Conservation (phyloP, 768 basidiomycete species). For the Rhodotorula paludigena region DNA sequence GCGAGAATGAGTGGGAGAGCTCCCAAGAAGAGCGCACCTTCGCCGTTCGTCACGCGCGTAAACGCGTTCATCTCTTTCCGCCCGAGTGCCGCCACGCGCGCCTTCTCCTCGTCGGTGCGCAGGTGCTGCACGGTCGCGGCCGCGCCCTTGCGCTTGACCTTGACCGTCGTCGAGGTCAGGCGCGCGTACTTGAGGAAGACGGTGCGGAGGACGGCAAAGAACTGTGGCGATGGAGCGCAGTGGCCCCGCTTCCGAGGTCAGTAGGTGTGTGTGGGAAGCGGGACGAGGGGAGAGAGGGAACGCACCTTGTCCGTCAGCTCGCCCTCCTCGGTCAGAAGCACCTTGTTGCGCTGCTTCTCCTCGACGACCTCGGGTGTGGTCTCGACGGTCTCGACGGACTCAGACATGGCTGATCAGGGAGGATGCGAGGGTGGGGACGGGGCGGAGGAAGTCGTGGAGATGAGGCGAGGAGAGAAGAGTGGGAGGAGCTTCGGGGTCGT, state of each 20-base stretch:
- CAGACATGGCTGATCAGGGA: not conserved
- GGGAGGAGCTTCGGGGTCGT: not conserved
- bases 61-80: constrained; percentile 17
- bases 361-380: not conserved
- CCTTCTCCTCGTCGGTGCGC: not conserved
- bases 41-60: constrained; percentile 20
- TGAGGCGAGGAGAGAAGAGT: not conserved
- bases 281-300: not conserved
- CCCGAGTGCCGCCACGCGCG: not conserved
- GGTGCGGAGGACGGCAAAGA: constrained; percentile 1
- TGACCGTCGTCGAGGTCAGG: no score
- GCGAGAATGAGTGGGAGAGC: no score
- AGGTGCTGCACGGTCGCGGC: not conserved
- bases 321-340: not conserved
- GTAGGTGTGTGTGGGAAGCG: no score
- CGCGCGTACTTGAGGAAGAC: constrained; percentile 18
- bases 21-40: no score
- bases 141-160: not conserved
- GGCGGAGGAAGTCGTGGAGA: not conserved
- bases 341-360: not conserved
- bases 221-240: not conserved
- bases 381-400: not conserved
- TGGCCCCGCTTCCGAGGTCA: no score
- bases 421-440: not conserved
- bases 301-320: constrained; percentile 10